Evolutionary conservation across 139 green algal genomes (phyloP).

Genomic region (Chlamydomonas sp.): DNA sequence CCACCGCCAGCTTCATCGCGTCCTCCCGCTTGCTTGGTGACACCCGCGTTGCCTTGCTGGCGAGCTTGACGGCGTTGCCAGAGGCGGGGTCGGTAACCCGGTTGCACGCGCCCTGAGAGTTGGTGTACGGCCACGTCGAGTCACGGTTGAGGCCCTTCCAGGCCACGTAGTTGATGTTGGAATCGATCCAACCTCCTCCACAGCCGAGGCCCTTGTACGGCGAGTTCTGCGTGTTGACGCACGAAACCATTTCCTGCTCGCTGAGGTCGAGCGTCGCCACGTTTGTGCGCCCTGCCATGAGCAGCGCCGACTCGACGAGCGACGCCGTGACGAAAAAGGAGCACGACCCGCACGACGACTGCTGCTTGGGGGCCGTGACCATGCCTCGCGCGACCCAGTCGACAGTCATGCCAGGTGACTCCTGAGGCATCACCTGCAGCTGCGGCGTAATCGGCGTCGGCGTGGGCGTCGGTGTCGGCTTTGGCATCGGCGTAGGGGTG

Average conservation of each 20-base stretch:
- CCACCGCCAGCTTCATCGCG: background rate
- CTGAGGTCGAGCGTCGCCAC: background rate
- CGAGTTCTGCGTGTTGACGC: conserved; percentile 2
- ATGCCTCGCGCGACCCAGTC: conserved; percentile 15
- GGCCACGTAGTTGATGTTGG: conserved; percentile 8
- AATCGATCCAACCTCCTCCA: no score
- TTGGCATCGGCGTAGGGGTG: no score
- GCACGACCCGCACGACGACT: conserved; percentile 18
- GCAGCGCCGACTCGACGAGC: conserved; percentile 12
- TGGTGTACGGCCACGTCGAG: background rate
- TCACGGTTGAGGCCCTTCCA: background rate
- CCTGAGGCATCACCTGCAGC: no score
- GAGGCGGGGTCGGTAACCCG: background rate
- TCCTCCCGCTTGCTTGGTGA: background rate
- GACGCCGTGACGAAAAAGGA: conserved; percentile 12
- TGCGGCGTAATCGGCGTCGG: no score
- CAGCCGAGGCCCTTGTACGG: no score
- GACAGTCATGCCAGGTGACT: no score
- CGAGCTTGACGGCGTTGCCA: background rate
- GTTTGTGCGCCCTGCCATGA: background rate
- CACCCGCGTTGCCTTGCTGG: background rate
- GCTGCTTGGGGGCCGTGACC: conserved; percentile 9
- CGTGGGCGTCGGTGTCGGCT: no score
- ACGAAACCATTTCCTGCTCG: conserved; percentile 21
- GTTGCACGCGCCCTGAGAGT: background rate